Percentiles rank a stretch among this genome's conserved stretches.
Evolutionary conservation across 352 stramenopile genomes (phyloP).

Genomic region (Globisporangium polare): DNA sequence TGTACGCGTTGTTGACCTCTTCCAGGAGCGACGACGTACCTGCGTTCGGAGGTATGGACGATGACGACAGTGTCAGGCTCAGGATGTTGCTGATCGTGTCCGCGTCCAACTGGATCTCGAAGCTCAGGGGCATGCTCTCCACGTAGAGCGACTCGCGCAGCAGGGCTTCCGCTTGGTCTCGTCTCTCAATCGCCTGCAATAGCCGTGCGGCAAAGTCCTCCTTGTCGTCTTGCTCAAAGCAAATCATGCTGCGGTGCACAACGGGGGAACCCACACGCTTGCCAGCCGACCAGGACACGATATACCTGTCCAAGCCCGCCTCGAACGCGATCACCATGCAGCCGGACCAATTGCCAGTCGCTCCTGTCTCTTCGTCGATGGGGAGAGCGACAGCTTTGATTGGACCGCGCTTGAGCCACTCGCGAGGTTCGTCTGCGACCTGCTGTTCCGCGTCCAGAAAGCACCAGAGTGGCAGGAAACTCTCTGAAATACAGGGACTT

Average conservation of each 20-base stretch:
- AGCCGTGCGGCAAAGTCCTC: conserved; percentile 46
- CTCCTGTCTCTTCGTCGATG: conserved; percentile 49
- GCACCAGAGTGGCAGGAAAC: conserved; percentile 71
- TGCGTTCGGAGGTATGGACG: conserved; percentile 41
- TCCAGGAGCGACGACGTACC: conserved; percentile 70
- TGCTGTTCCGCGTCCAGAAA: conserved; percentile 52
- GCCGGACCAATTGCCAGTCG: conserved; percentile 61
- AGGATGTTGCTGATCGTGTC: conserved; percentile 74
- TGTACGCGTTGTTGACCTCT: conserved; percentile 91
- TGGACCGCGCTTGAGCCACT: conserved; percentile 25
- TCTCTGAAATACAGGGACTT: conserved; percentile 30
- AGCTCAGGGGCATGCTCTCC: conserved; percentile 71
- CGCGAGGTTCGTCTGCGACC: conserved; percentile 14
- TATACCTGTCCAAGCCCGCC: conserved; percentile 31
- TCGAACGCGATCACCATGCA: conserved; percentile 79
- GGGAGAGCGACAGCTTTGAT: conserved; percentile 66
- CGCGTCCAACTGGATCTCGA: conserved; percentile 61
- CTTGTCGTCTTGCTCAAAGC: conserved; percentile 51
- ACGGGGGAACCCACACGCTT: conserved; percentile 67
- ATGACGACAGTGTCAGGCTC: conserved; percentile 55
- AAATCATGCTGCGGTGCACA: conserved; percentile 59
- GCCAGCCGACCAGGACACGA: conserved; percentile 73
- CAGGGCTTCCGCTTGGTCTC: conserved; percentile 55
- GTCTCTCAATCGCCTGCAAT: conserved; percentile 31
- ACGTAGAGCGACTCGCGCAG: conserved; percentile 66